Base-by-base conservation (phyloP, 371 early-diverging fungal species). In the Mortierella sp. region DNA sequence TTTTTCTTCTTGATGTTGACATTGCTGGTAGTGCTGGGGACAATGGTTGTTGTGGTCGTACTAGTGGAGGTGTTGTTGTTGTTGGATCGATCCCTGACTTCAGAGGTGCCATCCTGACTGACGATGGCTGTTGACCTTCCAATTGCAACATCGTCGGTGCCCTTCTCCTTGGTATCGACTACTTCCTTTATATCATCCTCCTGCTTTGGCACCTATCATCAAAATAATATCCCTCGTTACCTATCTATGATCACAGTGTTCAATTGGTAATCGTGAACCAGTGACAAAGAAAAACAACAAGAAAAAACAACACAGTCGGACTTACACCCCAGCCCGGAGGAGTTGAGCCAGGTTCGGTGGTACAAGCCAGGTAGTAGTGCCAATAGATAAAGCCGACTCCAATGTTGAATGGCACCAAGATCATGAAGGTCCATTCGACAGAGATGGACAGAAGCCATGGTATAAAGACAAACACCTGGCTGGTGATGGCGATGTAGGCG, bases 311-410 rank as follows among this genome's bases (percentile, higher is more conserved):
- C n/a, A n/a, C n/a, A n/a, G n/a, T n/a, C n/a, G n/a, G 19, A 31
- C 71, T 22, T 73, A 73, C 80, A 85, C 92, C 93, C 90, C 91
- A 97, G 37, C 87, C 92, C 8, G 71, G 71, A 26, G 97, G 97
- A 2, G 95, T 94, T 16, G 79, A 66, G 16, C 98, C 99, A 0
- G 99, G 97, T 71, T 93, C 88, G 26, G 95, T 95, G 3, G 85
- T 80, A 71, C 91, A 91, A 2, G 95, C 94, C 41, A 95, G 87
- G 71, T 90, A 92, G 85, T 97, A 98, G 89, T 97, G 91, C 89
- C 34, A 89, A 68, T 44, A 89, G 34, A 83, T 83, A 48, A 72
- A 71, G 7, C 41, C 48, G 31, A 83, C 83, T 10, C 83, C 83
- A 13, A 83, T 61, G 73, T 83, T 83, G 68, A 83, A 83, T 19